Conservation (phyloP, 768 basidiomycete species). For the Tricholoma bakamatsutake region DNA sequence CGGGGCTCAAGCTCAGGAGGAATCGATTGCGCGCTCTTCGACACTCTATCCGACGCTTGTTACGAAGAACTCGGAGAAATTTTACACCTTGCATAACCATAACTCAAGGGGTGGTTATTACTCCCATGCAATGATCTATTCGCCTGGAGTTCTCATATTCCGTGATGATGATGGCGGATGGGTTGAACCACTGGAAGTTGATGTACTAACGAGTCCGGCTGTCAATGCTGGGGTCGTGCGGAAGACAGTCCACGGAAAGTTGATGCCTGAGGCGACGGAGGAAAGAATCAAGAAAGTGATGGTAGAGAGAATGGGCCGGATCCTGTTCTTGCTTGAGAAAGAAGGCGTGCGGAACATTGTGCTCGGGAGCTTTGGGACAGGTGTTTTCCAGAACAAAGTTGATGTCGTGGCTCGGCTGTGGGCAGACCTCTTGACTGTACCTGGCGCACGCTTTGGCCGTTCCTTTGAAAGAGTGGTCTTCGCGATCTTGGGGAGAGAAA, state of each 20-base stretch:
- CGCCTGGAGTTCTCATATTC: constrained; percentile 56
- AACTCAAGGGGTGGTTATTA: constrained; percentile 53
- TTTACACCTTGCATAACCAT: constrained; percentile 55
- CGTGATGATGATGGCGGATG: constrained; percentile 57
- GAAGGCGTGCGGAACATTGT: constrained; percentile 55
- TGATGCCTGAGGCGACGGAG: constrained; percentile 18
- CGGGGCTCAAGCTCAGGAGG: constrained; percentile 76
- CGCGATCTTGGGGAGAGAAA: constrained; percentile 41
- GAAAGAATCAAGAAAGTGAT: constrained; percentile 46
- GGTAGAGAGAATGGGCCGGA: constrained; percentile 66
- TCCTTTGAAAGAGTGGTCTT: constrained; percentile 63
- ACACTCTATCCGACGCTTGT: constrained; percentile 61
- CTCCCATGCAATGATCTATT: constrained; percentile 75
- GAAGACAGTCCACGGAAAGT: constrained; percentile 16
- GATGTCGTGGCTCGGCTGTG: constrained; percentile 55
- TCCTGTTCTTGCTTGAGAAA: constrained; percentile 60
- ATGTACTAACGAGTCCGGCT: constrained; percentile 67
- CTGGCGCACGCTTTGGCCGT: constrained; percentile 46
- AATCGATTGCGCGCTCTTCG: constrained; percentile 72
- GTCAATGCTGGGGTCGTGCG: constrained; percentile 59
- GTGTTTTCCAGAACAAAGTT: constrained; percentile 67
- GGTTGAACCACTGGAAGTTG: constrained; percentile 51
- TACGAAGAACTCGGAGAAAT: constrained; percentile 46
- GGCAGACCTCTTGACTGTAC: constrained; percentile 49
- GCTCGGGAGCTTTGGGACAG: constrained; percentile 74